phyloP scores from a whole-genome alignment of 305 asterid species.

The Fraxinus albicans region DNA sequence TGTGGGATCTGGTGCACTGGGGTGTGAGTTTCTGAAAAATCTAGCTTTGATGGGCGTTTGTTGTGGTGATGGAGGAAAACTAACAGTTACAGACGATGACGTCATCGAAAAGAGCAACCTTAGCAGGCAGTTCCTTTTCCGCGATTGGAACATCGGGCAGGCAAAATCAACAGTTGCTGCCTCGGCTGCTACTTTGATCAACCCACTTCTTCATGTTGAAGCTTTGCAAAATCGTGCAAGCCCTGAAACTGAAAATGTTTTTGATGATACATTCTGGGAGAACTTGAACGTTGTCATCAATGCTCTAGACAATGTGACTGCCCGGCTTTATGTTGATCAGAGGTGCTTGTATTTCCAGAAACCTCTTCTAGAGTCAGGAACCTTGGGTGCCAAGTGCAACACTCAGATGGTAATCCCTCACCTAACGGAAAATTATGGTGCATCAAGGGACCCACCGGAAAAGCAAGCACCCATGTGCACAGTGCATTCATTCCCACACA shows the following conservation, averaged over 20 bases:
- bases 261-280: constrained; percentile 44
- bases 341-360: constrained; percentile 43
- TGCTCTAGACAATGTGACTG: constrained; percentile 44
- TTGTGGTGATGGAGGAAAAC: constrained; percentile 39
- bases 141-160: constrained; percentile 49
- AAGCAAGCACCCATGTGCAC: constrained; percentile 49
- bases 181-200: constrained; percentile 39
- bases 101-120: constrained; percentile 48
- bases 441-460: constrained; percentile 48
- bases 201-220: constrained; percentile 36
- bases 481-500: constrained; percentile 46
- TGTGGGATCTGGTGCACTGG: constrained; percentile 49
- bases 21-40: constrained; percentile 47
- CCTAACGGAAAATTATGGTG: constrained; percentile 46
- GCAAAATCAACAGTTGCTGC: constrained; percentile 49
- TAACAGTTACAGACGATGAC: constrained; percentile 47
- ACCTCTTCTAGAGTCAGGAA: constrained; percentile 44
- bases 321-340: constrained; percentile 46
- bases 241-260: constrained; percentile 42
- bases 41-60: constrained; percentile 46
- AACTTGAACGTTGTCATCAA: constrained; percentile 37
- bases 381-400: constrained; percentile 47
- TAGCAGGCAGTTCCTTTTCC: constrained; percentile 44
- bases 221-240: constrained; percentile 47
- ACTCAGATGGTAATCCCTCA: constrained; percentile 46